phyloP scores from a whole-genome alignment of 129 eudicot genomes.

The Lonicera japonica region DNA sequence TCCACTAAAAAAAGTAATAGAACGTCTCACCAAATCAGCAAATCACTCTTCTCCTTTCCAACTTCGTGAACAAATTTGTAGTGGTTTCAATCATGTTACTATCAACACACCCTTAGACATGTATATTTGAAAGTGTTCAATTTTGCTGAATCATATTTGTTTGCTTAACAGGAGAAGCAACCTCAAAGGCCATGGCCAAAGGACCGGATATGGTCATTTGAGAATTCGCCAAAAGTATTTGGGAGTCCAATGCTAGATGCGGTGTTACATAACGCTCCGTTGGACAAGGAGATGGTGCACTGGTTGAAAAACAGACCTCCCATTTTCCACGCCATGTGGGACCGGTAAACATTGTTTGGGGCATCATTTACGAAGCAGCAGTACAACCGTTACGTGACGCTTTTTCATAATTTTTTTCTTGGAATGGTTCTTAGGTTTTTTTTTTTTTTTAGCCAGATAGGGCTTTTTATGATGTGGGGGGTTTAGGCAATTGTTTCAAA shows the following conservation, averaged over 20 bases:
- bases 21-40: too few relatives aligned
- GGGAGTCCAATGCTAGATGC: conserved; percentile 97
- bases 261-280: conserved; percentile 43
- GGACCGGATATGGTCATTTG: conserved; percentile 82
- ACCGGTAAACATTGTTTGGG: conserved; percentile 28
- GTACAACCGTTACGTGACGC: background rate
- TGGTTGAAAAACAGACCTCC: conserved; percentile 91
- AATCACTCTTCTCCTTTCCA: too few relatives aligned
- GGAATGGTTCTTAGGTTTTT: background rate
- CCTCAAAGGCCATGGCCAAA: conserved; percentile 92
- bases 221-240: conserved; percentile 41
- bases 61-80: too few relatives aligned
- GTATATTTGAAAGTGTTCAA: background rate
- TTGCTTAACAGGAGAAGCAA: conserved; percentile 72
- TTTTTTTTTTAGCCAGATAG: background rate
- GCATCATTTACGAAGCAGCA: conserved; percentile 4
- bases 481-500: conserved; percentile 9
- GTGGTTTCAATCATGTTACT: too few relatives aligned
- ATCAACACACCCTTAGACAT: too few relatives aligned
- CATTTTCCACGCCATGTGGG: conserved; percentile 84
- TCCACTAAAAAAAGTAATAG: too few relatives aligned
- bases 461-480: conserved; percentile 4
- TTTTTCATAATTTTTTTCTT: background rate
- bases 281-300: conserved; percentile 73
- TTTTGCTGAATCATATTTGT: background rate